A percentile compares a stretch with the other conserved stretches of the same genome.
phyloP scores from a whole-genome alignment of 2,329 filamentous ascomycete species.

The Penicillium sp. region DNA sequence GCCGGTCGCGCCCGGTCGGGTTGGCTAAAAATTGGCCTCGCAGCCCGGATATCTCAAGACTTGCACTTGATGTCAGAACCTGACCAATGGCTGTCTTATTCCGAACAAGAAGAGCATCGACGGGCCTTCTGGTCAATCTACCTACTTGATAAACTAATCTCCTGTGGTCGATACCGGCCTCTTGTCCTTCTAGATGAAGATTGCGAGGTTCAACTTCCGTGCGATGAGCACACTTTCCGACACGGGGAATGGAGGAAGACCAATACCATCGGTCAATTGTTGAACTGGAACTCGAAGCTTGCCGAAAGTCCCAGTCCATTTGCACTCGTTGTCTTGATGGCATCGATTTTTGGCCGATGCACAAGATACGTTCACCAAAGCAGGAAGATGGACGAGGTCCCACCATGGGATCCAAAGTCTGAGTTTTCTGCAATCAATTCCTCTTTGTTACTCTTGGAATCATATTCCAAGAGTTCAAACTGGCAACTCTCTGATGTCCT shows the following conservation, averaged over 20 bases:
- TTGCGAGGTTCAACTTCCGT: conserved; percentile 29
- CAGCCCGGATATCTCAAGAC: conserved; percentile 62
- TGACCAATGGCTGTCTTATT: conserved; percentile 12
- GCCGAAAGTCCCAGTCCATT: conserved; percentile 25
- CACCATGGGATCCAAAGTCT: conserved; percentile 40
- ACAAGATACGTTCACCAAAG: conserved; percentile 32
- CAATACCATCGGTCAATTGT: conserved; percentile 22
- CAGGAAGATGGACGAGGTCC: conserved; percentile 21
- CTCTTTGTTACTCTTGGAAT: conserved; percentile 34
- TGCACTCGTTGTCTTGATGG: conserved; percentile 34
- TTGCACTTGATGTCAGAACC: conserved; percentile 35
- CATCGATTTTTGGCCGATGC: conserved; percentile 36
- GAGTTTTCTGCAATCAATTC: conserved; percentile 37
- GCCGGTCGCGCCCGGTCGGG: conserved; percentile 34
- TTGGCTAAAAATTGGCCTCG: conserved; percentile 40
- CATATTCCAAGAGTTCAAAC: conserved; percentile 26
- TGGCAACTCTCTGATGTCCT: too few species aligned
- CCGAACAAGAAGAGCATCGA: conserved; percentile 32
- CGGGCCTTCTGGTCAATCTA: conserved; percentile 36
- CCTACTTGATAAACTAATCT: conserved; percentile 33
- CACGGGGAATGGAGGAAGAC: conserved; percentile 22
- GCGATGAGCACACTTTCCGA: conserved; percentile 24
- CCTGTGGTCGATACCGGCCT: conserved; percentile 26
- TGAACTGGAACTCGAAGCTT: conserved; percentile 24
- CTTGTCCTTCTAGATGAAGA: conserved; percentile 26